Percentiles rank a stretch among this genome's conserved stretches.
These are phyloP conservation scores for Casuarina cunninghamiana DNA, from an alignment of 306 rosid species.

Conservation along the genomic window DNA sequence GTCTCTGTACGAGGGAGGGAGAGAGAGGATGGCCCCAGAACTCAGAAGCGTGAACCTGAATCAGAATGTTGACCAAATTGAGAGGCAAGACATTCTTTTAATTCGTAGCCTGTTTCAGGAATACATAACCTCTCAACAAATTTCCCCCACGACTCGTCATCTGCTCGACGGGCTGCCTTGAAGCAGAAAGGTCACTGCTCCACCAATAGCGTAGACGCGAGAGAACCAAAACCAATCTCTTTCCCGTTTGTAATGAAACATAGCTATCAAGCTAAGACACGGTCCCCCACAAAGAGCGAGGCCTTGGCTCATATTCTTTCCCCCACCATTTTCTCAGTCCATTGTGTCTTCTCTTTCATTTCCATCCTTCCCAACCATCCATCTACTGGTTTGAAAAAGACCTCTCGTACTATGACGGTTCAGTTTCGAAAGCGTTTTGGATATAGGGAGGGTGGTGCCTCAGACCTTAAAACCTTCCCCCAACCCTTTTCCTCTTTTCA, in stretches of 20 bases:
- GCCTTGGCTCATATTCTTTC: slow-evolving; percentile 44
- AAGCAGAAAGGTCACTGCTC: slow-evolving; percentile 13
- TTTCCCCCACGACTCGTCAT: slow-evolving; percentile 6
- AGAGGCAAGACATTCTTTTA: slow-evolving; percentile 48
- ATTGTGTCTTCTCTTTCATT: slow-evolving; percentile 50
- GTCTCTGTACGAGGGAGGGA: not conserved
- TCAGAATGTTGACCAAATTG: slow-evolving; percentile 25
- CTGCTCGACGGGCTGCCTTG: slow-evolving; percentile 32
- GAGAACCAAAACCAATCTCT: slow-evolving; percentile 9
- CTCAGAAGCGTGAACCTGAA: slow-evolving; percentile 62
- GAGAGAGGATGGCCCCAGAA: slow-evolving; percentile 39
- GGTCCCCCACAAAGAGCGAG: slow-evolving; percentile 34
- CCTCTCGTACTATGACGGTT: slow-evolving; percentile 40
- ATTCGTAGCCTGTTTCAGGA: slow-evolving; percentile 30
- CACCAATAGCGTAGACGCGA: slow-evolving; percentile 3
- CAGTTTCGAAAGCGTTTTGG: slow-evolving; percentile 24
- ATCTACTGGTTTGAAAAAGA: slow-evolving; percentile 41
- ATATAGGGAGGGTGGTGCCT: slow-evolving; percentile 12
- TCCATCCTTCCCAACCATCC: slow-evolving; percentile 29
- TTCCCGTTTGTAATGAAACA: slow-evolving; percentile 25
- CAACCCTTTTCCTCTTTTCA: not conserved
- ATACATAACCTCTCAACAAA: not conserved
- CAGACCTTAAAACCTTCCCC: slow-evolving; percentile 9
- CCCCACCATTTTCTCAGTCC: slow-evolving; percentile 35
- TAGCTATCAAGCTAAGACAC: slow-evolving; percentile 36